Evolutionary conservation across 225 moss, liverwort and hornwort species (phyloP).

Genomic region (Physcomitrellopsis africana): DNA sequence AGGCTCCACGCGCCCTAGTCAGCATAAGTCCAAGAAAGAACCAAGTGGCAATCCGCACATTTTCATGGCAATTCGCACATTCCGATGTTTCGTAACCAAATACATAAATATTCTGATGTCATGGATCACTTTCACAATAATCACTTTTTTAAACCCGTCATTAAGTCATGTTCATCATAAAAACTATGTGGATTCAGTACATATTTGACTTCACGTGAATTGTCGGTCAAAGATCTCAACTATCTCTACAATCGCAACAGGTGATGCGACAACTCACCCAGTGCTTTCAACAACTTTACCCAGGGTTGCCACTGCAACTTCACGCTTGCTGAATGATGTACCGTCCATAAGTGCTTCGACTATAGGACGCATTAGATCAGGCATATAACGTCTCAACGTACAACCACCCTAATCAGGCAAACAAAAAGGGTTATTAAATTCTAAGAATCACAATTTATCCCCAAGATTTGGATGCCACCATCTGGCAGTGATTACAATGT

Average conservation of each 20-base stretch:
- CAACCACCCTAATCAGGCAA: slow-evolving; percentile 75
- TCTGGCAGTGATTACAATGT: background rate
- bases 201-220: background rate
- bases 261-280: slow-evolving; percentile 61
- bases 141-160: slow-evolving; percentile 1
- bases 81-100: background rate
- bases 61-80: background rate
- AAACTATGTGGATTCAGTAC: background rate
- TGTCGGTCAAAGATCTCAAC: slow-evolving; percentile 7
- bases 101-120: background rate
- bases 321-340: slow-evolving; percentile 85
- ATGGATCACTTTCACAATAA: background rate
- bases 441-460: slow-evolving; percentile 12
- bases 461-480: slow-evolving; percentile 1
- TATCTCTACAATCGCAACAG: slow-evolving; percentile 6
- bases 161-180: slow-evolving; percentile 7
- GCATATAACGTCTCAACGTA: slow-evolving; percentile 76
- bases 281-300: slow-evolving; percentile 98
- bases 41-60: slow-evolving; percentile 15
- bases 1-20: background rate
- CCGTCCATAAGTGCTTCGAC: slow-evolving; percentile 94
- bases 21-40: slow-evolving; percentile 9
- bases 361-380: slow-evolving; percentile 78
- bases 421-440: slow-evolving; percentile 28
- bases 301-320: slow-evolving; percentile 93